These are phyloP conservation scores for Russula sp. DNA, from an alignment of 768 basidiomycete species.

Conservation along the genomic window DNA sequence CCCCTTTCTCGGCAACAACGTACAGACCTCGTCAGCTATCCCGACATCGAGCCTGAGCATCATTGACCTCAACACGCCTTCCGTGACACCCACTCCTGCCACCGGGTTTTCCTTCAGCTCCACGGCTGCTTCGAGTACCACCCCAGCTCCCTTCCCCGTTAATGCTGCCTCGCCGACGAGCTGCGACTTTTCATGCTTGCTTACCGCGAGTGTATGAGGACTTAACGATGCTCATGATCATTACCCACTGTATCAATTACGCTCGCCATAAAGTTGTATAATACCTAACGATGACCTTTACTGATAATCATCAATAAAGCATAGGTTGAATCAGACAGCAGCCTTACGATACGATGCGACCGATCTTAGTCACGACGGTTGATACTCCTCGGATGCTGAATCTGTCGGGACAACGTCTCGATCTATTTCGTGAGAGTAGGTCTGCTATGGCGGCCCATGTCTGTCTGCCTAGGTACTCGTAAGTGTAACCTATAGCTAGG, in stretches of 20 bases:
- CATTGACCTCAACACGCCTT: conserved; percentile 3
- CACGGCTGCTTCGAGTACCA: not conserved
- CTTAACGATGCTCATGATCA: not conserved
- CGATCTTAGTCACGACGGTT: too few species aligned
- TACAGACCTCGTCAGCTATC: not conserved
- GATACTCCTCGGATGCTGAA: too few species aligned
- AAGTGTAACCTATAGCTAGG: not conserved
- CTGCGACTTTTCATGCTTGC: not conserved
- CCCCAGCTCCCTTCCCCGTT: not conserved
- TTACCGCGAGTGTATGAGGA: conserved; percentile 3
- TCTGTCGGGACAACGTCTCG: too few species aligned
- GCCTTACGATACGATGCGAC: not conserved
- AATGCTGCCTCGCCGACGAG: not conserved
- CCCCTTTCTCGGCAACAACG: not conserved
- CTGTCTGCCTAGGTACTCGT: too few species aligned
- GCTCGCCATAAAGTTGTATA: not conserved
- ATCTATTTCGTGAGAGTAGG: not conserved
- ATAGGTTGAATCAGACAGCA: not conserved
- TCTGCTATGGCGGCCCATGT: not conserved
- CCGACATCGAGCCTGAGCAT: not conserved
- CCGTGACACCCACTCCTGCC: not conserved
- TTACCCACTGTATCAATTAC: not conserved
- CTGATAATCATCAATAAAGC: not conserved
- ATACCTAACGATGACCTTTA: not conserved
- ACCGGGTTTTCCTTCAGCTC: conserved; percentile 4